phyloP scores from a whole-genome alignment of 2,329 filamentous ascomycete species.

The Alternaria ethzedia region DNA sequence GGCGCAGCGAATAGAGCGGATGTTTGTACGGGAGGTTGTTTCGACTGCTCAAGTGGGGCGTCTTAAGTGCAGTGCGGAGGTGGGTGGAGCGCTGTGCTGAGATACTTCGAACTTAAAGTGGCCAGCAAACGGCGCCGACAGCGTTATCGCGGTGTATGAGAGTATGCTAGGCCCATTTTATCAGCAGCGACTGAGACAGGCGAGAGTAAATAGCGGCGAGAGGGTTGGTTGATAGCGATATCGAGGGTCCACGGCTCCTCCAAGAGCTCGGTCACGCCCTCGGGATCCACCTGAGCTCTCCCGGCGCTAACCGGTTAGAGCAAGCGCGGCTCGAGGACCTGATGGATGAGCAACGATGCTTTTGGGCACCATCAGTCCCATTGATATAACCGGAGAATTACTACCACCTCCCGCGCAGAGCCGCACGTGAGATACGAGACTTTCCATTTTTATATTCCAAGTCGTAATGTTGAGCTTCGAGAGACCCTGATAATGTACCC shows the following conservation, averaged over 20 bases:
- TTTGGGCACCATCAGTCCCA: not conserved
- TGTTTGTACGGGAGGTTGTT: not conserved
- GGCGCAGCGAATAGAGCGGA: not conserved
- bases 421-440: not conserved
- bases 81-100: constrained; percentile 4
- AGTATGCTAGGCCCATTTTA: constrained; percentile 35
- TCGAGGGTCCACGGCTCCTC: constrained; percentile 11
- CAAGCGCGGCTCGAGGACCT: constrained; percentile 3
- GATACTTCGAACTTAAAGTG: constrained; percentile 7
- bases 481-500: not conserved
- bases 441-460: not conserved
- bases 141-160: constrained; percentile 9
- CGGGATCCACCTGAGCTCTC: constrained; percentile 26
- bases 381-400: not conserved
- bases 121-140: constrained; percentile 21
- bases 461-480: not conserved
- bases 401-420: not conserved
- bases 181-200: constrained; percentile 19
- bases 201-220: constrained; percentile 5
- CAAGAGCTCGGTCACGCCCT: constrained; percentile 10
- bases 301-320: constrained; percentile 18
- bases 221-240: constrained; percentile 3
- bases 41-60: constrained; percentile 13
- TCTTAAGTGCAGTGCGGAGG: constrained; percentile 16
- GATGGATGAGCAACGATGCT: not conserved